Evolutionary conservation across 2,329 filamentous ascomycete species (phyloP), one percentile per base, ranked within the genome.

Genomic region (Arthrobotrys entomopaga): DNA sequence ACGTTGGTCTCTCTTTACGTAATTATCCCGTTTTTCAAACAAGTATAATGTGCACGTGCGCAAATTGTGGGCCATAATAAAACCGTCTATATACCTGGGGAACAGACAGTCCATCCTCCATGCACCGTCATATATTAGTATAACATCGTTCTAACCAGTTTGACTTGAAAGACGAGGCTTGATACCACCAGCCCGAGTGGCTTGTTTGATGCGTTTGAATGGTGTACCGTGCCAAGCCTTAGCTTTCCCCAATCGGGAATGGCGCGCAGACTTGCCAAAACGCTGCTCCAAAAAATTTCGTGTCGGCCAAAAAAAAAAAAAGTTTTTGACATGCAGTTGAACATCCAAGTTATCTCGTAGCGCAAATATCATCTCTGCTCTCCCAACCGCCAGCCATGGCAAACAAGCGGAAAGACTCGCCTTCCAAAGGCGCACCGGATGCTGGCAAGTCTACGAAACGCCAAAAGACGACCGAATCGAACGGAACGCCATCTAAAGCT

Each of bases 401-500:
- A 46, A 66, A 64, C 53, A 74, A 74, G 38, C 63, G 70, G 57
- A 74, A 74, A 34, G 70, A 74, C 22, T 63, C 57, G 63, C 70
- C 57, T 20, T 73, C 61, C 29, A 73, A 73, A 50, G 63, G 70
- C 63, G 63, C 70, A 16, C 24, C 50, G 13, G 70, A 74, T 34
- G 19, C 65, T 50, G 20, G 48, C 0, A 74, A 74, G 48, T 74
- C 63, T 26, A 64, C 70, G 20, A 74, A 74, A 64, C 70, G 70
- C 34, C 70, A 74, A 58, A 74, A 64, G 38, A 67, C 63, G 2
- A 16, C 43, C 15, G 63, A 52, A 34, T 52, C 70, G 13, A 74
- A 74, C 22, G 50, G 26, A 61, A 43, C 40, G 26, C 16, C 53
- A 13, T 57, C 57, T 13, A 74, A 67, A 52, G 22, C 63, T 13